Percentiles rank a stretch among this genome's conserved stretches.
These are phyloP conservation scores for Yarrowia osloensis DNA, from an alignment of 805 yeast genomes.

Conservation along the genomic window DNA sequence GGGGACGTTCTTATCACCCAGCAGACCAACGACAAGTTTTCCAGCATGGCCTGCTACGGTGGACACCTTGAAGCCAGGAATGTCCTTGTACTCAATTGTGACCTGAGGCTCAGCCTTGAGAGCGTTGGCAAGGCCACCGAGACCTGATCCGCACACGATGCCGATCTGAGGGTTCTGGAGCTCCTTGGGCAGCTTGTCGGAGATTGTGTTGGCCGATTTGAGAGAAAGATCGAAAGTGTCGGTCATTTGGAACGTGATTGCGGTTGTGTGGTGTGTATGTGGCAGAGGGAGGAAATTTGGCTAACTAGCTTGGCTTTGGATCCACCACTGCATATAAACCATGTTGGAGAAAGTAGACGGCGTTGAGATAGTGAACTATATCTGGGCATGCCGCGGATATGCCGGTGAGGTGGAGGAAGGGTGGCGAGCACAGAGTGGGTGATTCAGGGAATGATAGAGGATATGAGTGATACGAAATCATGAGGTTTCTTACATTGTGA, in stretches of 20 bases:
- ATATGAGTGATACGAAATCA: too few relatives aligned
- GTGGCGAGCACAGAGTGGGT: background rate
- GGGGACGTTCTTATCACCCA: conserved; percentile 69
- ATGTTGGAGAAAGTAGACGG: conserved; percentile 11
- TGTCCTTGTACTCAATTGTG: conserved; percentile 60
- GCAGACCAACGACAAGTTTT: conserved; percentile 70
- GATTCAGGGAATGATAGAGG: background rate
- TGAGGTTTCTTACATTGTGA: too few relatives aligned
- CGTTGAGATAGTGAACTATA: conserved; percentile 14
- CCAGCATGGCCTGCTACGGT: conserved; percentile 94
- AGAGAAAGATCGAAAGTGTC: conserved; percentile 20
- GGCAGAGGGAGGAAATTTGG: background rate
- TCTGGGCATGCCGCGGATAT: conserved; percentile 1
- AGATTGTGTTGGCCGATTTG: conserved; percentile 34
- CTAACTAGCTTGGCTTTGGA: background rate
- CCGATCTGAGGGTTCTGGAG: conserved; percentile 59
- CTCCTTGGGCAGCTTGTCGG: conserved; percentile 34
- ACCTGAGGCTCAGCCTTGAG: conserved; percentile 46
- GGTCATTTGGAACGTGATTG: background rate
- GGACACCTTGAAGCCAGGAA: conserved; percentile 79
- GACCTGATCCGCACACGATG: conserved; percentile 92
- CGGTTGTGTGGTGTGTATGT: background rate
- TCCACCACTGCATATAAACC: conserved; percentile 1
- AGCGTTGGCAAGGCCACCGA: conserved; percentile 76
- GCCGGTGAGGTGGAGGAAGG: background rate